Evolutionary conservation across 139 green algal genomes (phyloP), one percentile per base, ranked within the genome.

Genomic region (Edaphochlamys debaryana): DNA sequence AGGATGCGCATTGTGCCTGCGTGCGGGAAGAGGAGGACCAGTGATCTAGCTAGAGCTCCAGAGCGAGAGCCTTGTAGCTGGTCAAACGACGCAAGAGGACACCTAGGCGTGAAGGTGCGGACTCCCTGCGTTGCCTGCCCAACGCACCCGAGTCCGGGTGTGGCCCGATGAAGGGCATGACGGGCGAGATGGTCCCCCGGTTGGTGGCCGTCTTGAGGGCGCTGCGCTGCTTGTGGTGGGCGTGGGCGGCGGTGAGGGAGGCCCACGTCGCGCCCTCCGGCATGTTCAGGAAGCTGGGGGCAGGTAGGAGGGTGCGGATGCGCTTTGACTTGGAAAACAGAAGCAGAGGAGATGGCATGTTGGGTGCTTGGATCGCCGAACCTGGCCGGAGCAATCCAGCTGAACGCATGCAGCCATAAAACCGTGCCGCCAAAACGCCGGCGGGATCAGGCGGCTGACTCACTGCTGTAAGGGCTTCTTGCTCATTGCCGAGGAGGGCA

Each of bases 1-100:
- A 79, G 11, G 40, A 85, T 74, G 15, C 79, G 54, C 79, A 85
- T 85, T 68, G 72, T 88, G 68, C 84, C 84, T 23, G 56, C n/a
- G n/a, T n/a, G n/a, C n/a, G n/a, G n/a, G n/a, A n/a, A n/a, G n/a
- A n/a, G n/a, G n/a, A n/a, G n/a, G n/a, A n/a, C n/a, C n/a, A n/a
- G n/a, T n/a, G n/a, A n/a, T n/a, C n/a, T n/a, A n/a, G n/a, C n/a
- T n/a, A n/a, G n/a, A n/a, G n/a, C n/a, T n/a, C n/a, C n/a, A n/a
- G n/a, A n/a, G n/a, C n/a, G n/a, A n/a, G n/a, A n/a, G n/a, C n/a
- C n/a, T n/a, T n/a, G n/a, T n/a, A n/a, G n/a, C n/a, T n/a, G n/a
- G n/a, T n/a, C n/a, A n/a, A n/a, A n/a, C n/a, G n/a, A n/a, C n/a
- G n/a, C n/a, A n/a, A n/a, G n/a, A n/a, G n/a, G n/a, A n/a, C n/a